Conservation (phyloP, 805 yeast species). For the Yarrowia yakushimensis region DNA sequence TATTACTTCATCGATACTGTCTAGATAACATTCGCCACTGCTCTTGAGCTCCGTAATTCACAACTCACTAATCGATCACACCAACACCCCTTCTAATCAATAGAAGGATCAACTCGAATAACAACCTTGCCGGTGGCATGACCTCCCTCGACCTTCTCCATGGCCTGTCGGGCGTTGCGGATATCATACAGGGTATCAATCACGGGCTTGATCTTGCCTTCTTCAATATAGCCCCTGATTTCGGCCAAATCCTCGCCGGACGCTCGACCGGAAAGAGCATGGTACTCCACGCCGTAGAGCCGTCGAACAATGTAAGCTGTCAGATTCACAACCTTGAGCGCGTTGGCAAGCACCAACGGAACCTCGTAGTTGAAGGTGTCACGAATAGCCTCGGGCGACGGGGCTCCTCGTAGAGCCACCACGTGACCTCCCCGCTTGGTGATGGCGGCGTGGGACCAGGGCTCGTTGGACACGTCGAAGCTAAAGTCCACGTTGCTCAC, state of each 20-base stretch:
- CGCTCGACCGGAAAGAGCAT: neutral
- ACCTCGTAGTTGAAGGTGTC: neutral
- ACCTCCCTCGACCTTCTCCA: neutral
- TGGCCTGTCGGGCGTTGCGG: neutral
- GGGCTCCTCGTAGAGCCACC: neutral
- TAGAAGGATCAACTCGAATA: neutral
- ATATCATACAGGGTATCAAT: constrained; percentile 4
- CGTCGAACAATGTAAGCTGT: neutral
- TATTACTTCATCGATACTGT: too few species aligned
- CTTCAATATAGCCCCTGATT: neutral
- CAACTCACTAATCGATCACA: too few species aligned
- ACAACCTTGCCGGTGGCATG: neutral
- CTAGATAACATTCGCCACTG: too few species aligned
- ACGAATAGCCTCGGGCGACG: constrained; percentile 1
- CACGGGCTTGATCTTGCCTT: neutral
- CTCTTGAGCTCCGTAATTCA: too few species aligned
- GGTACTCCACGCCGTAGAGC: neutral
- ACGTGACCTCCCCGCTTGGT: neutral
- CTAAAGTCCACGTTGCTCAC: neutral
- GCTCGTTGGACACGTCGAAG: constrained; percentile 9
- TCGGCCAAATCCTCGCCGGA: neutral
- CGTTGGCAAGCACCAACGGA: neutral
- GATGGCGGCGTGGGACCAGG: neutral
- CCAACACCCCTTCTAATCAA: too few species aligned
- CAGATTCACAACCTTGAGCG: neutral